Percentiles rank a stretch among this genome's conserved stretches.
Evolutionary conservation across 495 filamentous ascomycete species (phyloP).

Genomic region (Aspergillus panamensis): DNA sequence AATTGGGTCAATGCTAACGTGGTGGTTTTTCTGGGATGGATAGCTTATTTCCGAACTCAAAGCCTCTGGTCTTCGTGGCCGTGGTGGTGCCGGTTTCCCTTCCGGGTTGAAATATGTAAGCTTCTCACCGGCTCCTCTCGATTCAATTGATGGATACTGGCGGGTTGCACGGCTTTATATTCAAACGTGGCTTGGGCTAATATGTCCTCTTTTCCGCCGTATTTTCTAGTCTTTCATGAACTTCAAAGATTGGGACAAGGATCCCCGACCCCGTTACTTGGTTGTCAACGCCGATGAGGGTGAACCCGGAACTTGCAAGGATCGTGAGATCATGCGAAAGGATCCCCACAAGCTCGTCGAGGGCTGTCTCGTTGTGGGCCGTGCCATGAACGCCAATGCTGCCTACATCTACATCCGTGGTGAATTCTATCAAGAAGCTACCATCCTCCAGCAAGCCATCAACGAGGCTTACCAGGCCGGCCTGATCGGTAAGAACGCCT

Average conservation of each 20-base stretch:
- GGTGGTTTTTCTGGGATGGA: slow-evolving; percentile 6
- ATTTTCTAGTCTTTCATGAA: slow-evolving; percentile 92
- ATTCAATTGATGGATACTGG: neutral
- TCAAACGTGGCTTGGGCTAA: neutral
- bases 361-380: slow-evolving; percentile 93
- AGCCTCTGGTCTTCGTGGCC: slow-evolving; percentile 88
- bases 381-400: slow-evolving; percentile 95
- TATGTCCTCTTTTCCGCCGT: slow-evolving; percentile 8
- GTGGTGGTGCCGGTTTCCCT: slow-evolving; percentile 96
- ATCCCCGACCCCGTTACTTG: slow-evolving; percentile 89
- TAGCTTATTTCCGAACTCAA: slow-evolving; percentile 95
- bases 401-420: slow-evolving; percentile 99
- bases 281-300: slow-evolving; percentile 99
- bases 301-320: slow-evolving; percentile 98
- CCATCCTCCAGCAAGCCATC: slow-evolving; percentile 88
- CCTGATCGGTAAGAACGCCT: slow-evolving; percentile 95
- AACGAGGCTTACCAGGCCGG: slow-evolving; percentile 95
- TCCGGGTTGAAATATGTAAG: slow-evolving; percentile 98
- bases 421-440: slow-evolving; percentile 97
- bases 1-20: slow-evolving; percentile 24
- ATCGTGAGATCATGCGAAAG: slow-evolving; percentile 99
- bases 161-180: neutral
- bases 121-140: neutral
- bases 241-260: slow-evolving; percentile 99
- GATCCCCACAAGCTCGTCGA: slow-evolving; percentile 98